These are phyloP conservation scores for Yamadazyma spencermartinsiae DNA, from an alignment of 1,139 yeast species.

Conservation along the genomic window DNA sequence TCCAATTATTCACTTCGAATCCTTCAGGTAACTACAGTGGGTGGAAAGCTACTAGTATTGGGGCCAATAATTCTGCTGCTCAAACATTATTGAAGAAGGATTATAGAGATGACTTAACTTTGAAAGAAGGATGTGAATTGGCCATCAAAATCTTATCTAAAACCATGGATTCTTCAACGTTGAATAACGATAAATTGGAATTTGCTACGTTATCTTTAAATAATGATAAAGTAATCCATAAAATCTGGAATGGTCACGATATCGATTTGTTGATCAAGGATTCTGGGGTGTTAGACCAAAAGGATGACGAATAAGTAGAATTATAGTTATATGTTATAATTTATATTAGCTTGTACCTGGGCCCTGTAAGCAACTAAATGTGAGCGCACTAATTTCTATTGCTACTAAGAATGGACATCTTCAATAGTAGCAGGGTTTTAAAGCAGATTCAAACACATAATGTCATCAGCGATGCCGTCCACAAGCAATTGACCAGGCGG, in stretches of 20 bases:
- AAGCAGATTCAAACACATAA: constrained; percentile 15
- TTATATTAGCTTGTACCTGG: not conserved
- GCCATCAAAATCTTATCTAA: constrained; percentile 91
- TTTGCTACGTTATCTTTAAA: constrained; percentile 70
- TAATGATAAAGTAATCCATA: constrained; percentile 59
- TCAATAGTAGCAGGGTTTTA: constrained; percentile 16
- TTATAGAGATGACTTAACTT: constrained; percentile 75
- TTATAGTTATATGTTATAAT: not conserved
- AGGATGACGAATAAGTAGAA: constrained; percentile 23
- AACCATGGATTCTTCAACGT: constrained; percentile 87
- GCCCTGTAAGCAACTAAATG: too few relatives aligned
- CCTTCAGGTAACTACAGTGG: constrained; percentile 98
- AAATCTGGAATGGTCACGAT: constrained; percentile 78
- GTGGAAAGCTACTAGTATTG: constrained; percentile 97
- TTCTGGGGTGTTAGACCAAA: constrained; percentile 63
- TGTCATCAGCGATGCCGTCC: constrained; percentile 9
- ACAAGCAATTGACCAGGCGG: not conserved
- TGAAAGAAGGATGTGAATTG: constrained; percentile 81
- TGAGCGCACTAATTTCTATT: not conserved
- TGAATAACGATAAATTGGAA: constrained; percentile 86
- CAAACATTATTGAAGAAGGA: constrained; percentile 95
- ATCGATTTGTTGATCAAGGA: constrained; percentile 73
- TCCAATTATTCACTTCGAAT: constrained; percentile 91
- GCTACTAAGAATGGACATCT: constrained; percentile 15
- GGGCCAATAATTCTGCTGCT: constrained; percentile 95